Conservation (phyloP, 768 basidiomycete species). For the Cytidiella melzeri region DNA sequence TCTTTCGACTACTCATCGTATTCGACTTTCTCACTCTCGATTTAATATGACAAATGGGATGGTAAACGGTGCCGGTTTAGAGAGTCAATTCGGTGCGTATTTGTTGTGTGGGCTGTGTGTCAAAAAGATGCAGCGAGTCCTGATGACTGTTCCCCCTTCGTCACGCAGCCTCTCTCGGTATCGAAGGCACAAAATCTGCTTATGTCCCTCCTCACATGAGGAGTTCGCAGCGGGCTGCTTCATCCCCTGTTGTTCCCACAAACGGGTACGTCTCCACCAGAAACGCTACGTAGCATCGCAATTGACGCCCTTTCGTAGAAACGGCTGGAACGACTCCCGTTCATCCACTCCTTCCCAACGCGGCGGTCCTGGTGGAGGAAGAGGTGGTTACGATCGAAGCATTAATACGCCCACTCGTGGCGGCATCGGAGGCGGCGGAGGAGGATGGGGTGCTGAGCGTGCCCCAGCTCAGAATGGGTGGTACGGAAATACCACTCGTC, state of each 20-base stretch:
- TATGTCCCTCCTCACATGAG: conserved; percentile 90
- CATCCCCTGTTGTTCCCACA: conserved; percentile 33
- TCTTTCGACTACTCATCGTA: conserved; percentile 13
- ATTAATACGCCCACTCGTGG: conserved; percentile 32
- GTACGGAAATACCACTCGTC: conserved; percentile 19
- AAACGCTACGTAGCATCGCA: conserved; percentile 11
- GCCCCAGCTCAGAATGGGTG: conserved; percentile 32
- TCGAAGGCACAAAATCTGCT: conserved; percentile 63
- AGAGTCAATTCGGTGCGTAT: conserved; percentile 66
- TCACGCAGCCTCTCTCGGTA: conserved; percentile 62
- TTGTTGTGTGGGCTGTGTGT: conserved; percentile 2
- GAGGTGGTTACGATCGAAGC: conserved; percentile 40
- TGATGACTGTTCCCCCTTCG: conserved; percentile 4
- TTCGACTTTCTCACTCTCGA: conserved; percentile 26
- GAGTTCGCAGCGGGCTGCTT: conserved; percentile 79
- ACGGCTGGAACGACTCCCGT: conserved; percentile 73
- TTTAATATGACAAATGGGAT: conserved; percentile 88
- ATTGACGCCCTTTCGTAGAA: conserved; percentile 33
- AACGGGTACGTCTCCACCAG: conserved; percentile 46
- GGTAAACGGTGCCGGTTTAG: conserved; percentile 74
- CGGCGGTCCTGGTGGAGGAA: conserved; percentile 34
- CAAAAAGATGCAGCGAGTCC: conserved; percentile 1
- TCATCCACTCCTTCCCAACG: conserved; percentile 51
- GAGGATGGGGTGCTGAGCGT: conserved; percentile 25
- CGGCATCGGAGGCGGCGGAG: conserved; percentile 36